Evolutionary conservation across 768 basidiomycete species (phyloP).

Genomic region (Psilocybe sp.): DNA sequence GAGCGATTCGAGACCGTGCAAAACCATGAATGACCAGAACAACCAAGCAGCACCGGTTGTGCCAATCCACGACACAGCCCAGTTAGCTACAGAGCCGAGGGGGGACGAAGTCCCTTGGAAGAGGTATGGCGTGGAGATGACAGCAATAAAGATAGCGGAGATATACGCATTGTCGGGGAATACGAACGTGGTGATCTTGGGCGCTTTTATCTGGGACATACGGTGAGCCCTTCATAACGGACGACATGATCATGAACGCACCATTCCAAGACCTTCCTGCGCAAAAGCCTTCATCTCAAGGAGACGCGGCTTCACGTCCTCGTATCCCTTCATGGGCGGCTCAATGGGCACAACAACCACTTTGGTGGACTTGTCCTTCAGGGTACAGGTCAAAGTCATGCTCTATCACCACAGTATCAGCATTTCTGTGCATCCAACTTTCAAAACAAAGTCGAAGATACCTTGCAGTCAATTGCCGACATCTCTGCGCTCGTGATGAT

Average conservation of each 20-base stretch:
- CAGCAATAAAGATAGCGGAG: conserved; percentile 14
- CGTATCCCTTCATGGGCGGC: conserved; percentile 71
- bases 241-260: conserved; percentile 25
- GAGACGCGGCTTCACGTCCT: conserved; percentile 79
- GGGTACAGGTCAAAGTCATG: conserved; percentile 66
- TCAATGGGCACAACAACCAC: conserved; percentile 58
- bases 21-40: conserved; percentile 28
- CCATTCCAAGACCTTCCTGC: conserved; percentile 80
- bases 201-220: conserved; percentile 50
- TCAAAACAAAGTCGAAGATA: conserved; percentile 19
- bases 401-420: conserved; percentile 34
- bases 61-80: conserved; percentile 28
- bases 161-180: conserved; percentile 32
- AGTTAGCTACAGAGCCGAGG: conserved; percentile 30
- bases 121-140: conserved; percentile 31
- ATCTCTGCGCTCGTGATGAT: conserved; percentile 64
- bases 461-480: conserved; percentile 67
- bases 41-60: conserved; percentile 23
- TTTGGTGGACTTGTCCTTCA: conserved; percentile 46
- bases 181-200: conserved; percentile 56
- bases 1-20: conserved; percentile 45
- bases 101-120: conserved; percentile 24
- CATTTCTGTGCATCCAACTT: too few relatives aligned
- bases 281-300: conserved; percentile 79
- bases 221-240: not conserved